phyloP scores from a whole-genome alignment of 345 rosid genomes.

The Aquilaria yunnanensis region DNA sequence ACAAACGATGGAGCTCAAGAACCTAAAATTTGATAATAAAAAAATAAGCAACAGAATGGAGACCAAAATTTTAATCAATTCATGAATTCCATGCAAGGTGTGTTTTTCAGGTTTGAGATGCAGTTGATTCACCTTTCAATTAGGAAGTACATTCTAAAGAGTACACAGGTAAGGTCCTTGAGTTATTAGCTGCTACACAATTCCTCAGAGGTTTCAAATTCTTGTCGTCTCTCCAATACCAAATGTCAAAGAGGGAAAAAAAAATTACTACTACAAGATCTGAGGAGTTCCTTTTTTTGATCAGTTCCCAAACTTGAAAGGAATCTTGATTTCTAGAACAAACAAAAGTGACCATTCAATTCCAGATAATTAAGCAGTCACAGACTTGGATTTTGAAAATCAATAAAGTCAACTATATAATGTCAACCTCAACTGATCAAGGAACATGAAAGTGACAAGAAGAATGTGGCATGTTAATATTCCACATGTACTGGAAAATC shows the following conservation, averaged over 20 bases:
- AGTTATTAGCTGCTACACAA: no score
- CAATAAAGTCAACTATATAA: slow-evolving; percentile 1
- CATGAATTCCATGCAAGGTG: not conserved
- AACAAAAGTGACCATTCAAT: not conserved
- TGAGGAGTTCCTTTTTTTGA: slow-evolving; percentile 1
- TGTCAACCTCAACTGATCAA: not conserved
- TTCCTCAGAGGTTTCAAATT: no score
- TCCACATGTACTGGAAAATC: not conserved
- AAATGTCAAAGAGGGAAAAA: no score
- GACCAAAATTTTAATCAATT: not conserved
- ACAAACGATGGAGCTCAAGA: slow-evolving; percentile 38
- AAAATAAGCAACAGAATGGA: not conserved
- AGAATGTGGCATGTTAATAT: not conserved
- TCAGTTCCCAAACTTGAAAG: not conserved
- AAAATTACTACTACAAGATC: not conserved
- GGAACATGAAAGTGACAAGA: not conserved
- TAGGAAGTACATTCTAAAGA: not conserved
- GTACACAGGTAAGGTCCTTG: no score
- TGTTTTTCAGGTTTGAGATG: not conserved
- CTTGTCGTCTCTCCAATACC: no score
- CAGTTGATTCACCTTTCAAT: not conserved
- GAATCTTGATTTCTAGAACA: slow-evolving; percentile 2
- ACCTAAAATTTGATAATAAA: slow-evolving; percentile 25
- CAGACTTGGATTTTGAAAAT: no score
- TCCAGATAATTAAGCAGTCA: not conserved